phyloP scores from a whole-genome alignment of 2,329 filamentous ascomycete genomes.

The Penicillium thymicola region DNA sequence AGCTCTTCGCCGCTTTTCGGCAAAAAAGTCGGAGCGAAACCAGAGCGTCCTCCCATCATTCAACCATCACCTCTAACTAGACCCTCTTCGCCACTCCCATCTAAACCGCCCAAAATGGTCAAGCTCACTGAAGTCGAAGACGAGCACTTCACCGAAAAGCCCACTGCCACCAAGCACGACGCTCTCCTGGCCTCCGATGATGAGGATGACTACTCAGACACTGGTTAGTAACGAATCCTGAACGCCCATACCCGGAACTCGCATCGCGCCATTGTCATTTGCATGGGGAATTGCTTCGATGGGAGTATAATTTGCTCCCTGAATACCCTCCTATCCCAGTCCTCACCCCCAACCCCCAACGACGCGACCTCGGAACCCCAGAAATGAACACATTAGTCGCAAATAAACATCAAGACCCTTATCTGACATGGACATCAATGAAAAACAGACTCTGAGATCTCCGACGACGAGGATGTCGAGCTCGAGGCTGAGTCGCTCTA shows the following conservation, averaged over 20 bases:
- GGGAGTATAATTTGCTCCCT: neutral
- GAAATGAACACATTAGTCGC: conserved; percentile 3
- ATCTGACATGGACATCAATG: conserved; percentile 15
- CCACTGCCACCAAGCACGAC: conserved; percentile 60
- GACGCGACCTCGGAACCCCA: conserved; percentile 4
- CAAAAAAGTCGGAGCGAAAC: conserved; percentile 41
- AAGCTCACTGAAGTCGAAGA: conserved; percentile 96
- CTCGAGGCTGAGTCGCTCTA: conserved; percentile 58
- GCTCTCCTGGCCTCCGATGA: conserved; percentile 51
- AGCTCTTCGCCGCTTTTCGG: conserved; percentile 38
- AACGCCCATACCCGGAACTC: conserved; percentile 1
- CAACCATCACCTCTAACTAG: conserved; percentile 10
- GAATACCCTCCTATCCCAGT: neutral
- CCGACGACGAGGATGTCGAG: conserved; percentile 67
- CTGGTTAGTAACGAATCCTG: conserved; percentile 58
- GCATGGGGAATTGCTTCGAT: neutral
- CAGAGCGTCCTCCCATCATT: conserved; percentile 28
- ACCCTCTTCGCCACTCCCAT: conserved; percentile 4
- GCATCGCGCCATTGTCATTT: conserved; percentile 2
- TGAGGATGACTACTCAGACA: conserved; percentile 83
- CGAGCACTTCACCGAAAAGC: conserved; percentile 79
- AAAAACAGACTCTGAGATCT: conserved; percentile 72
- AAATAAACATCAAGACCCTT: conserved; percentile 10
- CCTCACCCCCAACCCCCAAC: neutral
- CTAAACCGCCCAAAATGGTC: conserved; percentile 64